These are phyloP conservation scores for Inonotus hispidus DNA, from an alignment of 1,284 basidiomycete species.

Conservation along the genomic window DNA sequence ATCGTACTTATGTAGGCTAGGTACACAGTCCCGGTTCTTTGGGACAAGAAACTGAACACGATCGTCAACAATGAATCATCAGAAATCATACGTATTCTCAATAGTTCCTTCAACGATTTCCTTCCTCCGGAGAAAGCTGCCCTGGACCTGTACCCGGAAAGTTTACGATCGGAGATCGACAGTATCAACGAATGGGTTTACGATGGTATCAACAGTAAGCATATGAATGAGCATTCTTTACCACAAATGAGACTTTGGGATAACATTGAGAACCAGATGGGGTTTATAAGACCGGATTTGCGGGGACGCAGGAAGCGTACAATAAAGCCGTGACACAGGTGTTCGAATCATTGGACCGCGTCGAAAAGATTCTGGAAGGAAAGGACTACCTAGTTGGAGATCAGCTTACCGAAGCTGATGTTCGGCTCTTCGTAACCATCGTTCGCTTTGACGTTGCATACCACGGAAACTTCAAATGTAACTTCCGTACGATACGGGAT, in stretches of 20 bases:
- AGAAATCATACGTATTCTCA: slow-evolving; percentile 92
- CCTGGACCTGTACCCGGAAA: slow-evolving; percentile 75
- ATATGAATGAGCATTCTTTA: too few species aligned
- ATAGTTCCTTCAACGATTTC: slow-evolving; percentile 74
- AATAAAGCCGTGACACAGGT: slow-evolving; percentile 66
- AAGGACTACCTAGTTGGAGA: slow-evolving; percentile 83
- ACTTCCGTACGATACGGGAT: slow-evolving; percentile 70
- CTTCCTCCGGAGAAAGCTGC: slow-evolving; percentile 60
- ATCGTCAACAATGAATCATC: slow-evolving; percentile 96
- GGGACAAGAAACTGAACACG: slow-evolving; percentile 86
- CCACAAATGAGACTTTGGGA: too few species aligned
- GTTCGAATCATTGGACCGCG: slow-evolving; percentile 75
- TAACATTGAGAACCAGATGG: slow-evolving; percentile 58
- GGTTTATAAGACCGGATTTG: slow-evolving; percentile 90
- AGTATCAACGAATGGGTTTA: slow-evolving; percentile 87
- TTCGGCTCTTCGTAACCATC: slow-evolving; percentile 88
- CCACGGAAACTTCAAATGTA: slow-evolving; percentile 92
- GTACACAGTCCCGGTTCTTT: slow-evolving; percentile 88
- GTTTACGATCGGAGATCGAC: slow-evolving; percentile 76
- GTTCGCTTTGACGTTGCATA: slow-evolving; percentile 86
- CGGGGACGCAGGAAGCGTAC: slow-evolving; percentile 79
- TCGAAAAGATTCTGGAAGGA: slow-evolving; percentile 73
- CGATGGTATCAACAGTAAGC: slow-evolving; percentile 72
- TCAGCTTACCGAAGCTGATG: slow-evolving; percentile 85
- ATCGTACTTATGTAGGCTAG: slow-evolving; percentile 29